These are phyloP conservation scores for Pleoardoris graminearum DNA, from an alignment of 2,329 filamentous ascomycete species.

Conservation along the genomic window DNA sequence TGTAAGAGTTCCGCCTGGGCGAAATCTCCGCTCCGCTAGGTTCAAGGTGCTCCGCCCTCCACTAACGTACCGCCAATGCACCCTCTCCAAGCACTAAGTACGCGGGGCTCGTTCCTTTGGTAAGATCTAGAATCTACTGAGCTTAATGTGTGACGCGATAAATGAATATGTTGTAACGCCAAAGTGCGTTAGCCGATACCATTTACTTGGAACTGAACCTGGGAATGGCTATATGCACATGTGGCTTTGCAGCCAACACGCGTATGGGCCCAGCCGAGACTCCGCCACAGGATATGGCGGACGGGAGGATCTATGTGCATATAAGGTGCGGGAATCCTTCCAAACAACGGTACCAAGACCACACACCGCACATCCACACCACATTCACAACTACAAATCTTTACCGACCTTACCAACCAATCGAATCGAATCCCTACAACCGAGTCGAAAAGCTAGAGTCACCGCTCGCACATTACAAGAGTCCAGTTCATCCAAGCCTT, in stretches of 20 bases:
- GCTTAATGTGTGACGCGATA: neutral
- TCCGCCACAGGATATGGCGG: neutral
- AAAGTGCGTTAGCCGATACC: slow-evolving; percentile 7
- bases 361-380: neutral
- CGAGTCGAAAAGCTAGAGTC: too few relatives aligned
- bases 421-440: neutral
- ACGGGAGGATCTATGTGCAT: neutral
- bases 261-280: neutral
- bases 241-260: neutral
- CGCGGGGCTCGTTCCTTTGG: neutral
- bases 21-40: slow-evolving; percentile 5
- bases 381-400: neutral
- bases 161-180: neutral
- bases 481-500: neutral
- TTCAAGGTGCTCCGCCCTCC: slow-evolving; percentile 8
- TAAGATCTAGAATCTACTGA: neutral
- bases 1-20: neutral
- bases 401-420: neutral
- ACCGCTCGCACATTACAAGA: neutral
- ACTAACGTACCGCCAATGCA: neutral
- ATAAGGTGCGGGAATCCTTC: neutral
- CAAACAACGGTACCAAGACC: neutral
- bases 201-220: slow-evolving; percentile 8
- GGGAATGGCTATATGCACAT: too few relatives aligned
- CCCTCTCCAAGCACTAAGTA: neutral